A percentile compares a stretch with the other conserved stretches of the same genome.
Conservation (phyloP, 352 stramenopile species). For the Peronospora destructor region DNA sequence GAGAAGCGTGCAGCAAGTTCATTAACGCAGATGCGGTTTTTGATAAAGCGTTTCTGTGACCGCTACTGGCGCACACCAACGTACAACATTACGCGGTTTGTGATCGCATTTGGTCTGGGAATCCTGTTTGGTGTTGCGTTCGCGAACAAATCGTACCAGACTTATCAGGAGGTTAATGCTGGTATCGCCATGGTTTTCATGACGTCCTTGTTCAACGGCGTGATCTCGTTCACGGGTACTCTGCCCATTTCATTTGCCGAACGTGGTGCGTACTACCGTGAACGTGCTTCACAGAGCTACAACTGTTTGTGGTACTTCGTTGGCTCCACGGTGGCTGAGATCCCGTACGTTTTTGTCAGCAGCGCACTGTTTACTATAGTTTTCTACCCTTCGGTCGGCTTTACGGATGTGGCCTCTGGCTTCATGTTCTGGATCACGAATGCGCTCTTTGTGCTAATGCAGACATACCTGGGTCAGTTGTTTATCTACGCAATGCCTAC, state of each 20-base stretch:
- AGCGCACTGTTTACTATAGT: conserved; percentile 30
- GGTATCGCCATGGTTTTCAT: conserved; percentile 36
- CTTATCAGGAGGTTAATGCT: conserved; percentile 34
- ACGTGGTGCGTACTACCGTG: conserved; percentile 64
- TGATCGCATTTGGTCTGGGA: conserved; percentile 20
- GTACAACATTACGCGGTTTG: conserved; percentile 79
- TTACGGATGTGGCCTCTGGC: conserved; percentile 23
- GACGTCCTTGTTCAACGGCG: conserved; percentile 69
- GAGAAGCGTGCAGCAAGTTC: conserved; percentile 33
- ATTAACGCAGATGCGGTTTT: conserved; percentile 28
- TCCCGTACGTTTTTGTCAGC: conserved; percentile 45
- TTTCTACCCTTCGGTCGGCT: conserved; percentile 37
- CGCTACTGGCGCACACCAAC: conserved; percentile 83
- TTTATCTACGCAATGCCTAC: conserved; percentile 29
- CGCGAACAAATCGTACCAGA: conserved; percentile 27
- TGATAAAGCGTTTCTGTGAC: conserved; percentile 36
- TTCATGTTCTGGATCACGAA: conserved; percentile 32
- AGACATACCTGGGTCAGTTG: conserved; percentile 35
- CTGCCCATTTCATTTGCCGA: conserved; percentile 21
- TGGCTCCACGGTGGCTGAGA: conserved; percentile 81
- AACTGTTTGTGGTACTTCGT: conserved; percentile 71
- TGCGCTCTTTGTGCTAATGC: conserved; percentile 31
- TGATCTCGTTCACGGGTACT: conserved; percentile 37
- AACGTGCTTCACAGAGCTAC: conserved; percentile 89
- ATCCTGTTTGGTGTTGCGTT: conserved; percentile 60